Conservation (phyloP, 192 early-diverging fungal species). For the Podila verticillata region DNA sequence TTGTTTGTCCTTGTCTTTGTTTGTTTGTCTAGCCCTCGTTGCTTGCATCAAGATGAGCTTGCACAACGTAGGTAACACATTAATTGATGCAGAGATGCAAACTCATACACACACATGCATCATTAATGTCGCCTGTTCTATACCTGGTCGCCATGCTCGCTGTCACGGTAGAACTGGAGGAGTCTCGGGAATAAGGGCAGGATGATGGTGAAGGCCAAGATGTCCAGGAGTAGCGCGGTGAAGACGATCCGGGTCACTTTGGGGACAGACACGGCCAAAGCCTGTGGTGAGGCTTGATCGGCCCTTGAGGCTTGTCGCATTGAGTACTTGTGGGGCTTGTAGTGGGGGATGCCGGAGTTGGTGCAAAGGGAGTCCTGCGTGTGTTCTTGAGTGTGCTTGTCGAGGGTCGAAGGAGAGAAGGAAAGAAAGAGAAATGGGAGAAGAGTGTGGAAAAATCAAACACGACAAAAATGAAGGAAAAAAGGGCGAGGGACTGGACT, state of each 20-base stretch:
- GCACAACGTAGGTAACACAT: not conserved
- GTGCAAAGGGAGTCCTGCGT: not conserved
- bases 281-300: not conserved
- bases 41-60: too few relatives aligned
- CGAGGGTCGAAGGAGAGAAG: not conserved
- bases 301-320: not conserved
- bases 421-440: not conserved
- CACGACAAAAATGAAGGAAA: not conserved
- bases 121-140: not conserved
- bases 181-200: constrained; percentile 93
- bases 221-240: constrained; percentile 89
- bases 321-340: not conserved
- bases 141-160: constrained; percentile 71
- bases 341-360: not conserved
- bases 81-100: not conserved
- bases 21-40: not conserved
- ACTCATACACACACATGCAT: not conserved
- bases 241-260: constrained; percentile 70
- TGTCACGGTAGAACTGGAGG: constrained; percentile 84
- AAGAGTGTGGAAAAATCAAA: not conserved
- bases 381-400: not conserved
- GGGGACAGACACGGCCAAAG: constrained; percentile 11
- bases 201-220: constrained; percentile 98
- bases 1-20: not conserved
- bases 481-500: too few relatives aligned